Percentiles rank a stretch among this genome's conserved stretches.
Evolutionary conservation across 306 rosid genomes (phyloP).

Genomic region (Sesbania bispinosa): DNA sequence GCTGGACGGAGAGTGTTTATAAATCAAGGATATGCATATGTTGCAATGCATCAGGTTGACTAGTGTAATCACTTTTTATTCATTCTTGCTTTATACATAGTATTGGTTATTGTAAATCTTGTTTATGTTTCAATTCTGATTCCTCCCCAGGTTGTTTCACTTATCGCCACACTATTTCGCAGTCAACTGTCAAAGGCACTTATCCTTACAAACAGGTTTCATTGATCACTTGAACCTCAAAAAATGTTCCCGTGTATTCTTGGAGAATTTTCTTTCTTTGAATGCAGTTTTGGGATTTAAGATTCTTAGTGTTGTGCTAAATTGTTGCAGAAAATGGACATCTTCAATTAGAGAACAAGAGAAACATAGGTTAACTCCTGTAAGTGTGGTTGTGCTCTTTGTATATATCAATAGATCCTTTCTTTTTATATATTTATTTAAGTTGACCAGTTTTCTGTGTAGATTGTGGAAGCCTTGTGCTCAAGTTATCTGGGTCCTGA

Average conservation of each 20-base stretch:
- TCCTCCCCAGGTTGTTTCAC: conserved; percentile 64
- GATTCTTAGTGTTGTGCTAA: conserved; percentile 26
- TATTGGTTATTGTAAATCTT: conserved; percentile 15
- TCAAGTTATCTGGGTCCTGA: conserved; percentile 93
- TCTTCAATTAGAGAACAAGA: conserved; percentile 76
- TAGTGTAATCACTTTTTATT: conserved; percentile 17
- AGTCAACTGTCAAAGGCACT: conserved; percentile 78
- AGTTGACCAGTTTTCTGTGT: conserved; percentile 34
- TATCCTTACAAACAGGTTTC: conserved; percentile 81
- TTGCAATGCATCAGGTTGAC: conserved; percentile 84
- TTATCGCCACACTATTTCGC: conserved; percentile 78
- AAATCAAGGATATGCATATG: conserved; percentile 75
- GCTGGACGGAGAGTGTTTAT: conserved; percentile 79
- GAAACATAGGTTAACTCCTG: conserved; percentile 79
- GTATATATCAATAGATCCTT: background rate
- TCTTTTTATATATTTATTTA: conserved; percentile 3
- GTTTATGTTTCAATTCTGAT: conserved; percentile 14
- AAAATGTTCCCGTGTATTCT: conserved; percentile 13
- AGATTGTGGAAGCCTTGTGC: conserved; percentile 89
- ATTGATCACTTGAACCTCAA: conserved; percentile 14
- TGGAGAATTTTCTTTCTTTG: background rate
- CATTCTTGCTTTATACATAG: background rate
- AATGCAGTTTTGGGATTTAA: background rate
- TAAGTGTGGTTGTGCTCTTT: conserved; percentile 44
- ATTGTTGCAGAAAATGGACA: conserved; percentile 83